These are phyloP conservation scores for Eucalyptus erythrocorys DNA, from an alignment of 345 rosid genomes.

Conservation along the genomic window DNA sequence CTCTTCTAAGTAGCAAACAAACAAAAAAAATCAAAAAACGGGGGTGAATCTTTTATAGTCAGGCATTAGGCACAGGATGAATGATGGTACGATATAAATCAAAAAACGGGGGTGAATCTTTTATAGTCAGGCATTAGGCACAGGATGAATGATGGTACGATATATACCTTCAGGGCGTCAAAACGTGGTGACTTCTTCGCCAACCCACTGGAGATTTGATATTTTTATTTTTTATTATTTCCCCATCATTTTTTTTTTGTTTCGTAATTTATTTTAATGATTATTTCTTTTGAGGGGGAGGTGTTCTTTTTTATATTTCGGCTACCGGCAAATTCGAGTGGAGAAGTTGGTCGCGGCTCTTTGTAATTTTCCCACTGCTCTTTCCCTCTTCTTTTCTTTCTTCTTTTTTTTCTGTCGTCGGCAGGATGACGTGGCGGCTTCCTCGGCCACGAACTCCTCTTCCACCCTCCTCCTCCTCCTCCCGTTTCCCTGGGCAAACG, in stretches of 20 bases:
- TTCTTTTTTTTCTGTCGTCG: background rate
- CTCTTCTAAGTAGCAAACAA: background rate
- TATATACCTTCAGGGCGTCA: background rate
- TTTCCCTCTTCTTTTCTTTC: background rate
- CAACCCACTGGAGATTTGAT: background rate
- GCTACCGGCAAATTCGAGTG: background rate
- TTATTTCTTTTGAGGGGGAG: background rate
- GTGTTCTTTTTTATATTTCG: background rate
- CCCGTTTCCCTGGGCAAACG: background rate
- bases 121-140: no score
- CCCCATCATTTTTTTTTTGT: background rate
- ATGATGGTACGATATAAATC: background rate
- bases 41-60: background rate
- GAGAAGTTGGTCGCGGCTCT: background rate
- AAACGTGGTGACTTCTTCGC: background rate
- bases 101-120: no score
- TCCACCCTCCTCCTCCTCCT: background rate
- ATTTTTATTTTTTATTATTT: rapidly evolving
- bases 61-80: background rate
- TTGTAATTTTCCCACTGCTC: background rate
- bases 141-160: no score
- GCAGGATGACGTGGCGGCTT: background rate
- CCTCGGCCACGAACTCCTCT: background rate
- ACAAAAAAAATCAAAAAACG: background rate
- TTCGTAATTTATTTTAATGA: no score